These are phyloP conservation scores for Serendipita indica DNA, from an alignment of 768 basidiomycete genomes.

Conservation along the genomic window DNA sequence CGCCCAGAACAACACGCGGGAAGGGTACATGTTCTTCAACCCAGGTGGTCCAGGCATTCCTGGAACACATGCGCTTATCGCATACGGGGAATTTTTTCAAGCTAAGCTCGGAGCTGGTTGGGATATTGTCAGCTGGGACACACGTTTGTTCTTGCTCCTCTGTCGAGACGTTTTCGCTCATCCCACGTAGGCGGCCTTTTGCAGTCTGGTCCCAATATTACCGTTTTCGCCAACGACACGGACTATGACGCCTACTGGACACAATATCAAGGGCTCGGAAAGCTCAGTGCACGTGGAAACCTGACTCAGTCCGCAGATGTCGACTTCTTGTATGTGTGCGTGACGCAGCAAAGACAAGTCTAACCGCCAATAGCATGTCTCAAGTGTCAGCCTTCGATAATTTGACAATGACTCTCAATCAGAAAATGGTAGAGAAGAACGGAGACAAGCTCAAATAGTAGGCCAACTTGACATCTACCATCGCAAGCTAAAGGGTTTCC, in stretches of 20 bases:
- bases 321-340: background rate
- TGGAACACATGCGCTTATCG: background rate
- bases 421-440: background rate
- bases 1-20: background rate
- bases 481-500: background rate
- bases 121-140: constrained; percentile 5
- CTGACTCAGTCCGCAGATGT: background rate
- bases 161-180: background rate
- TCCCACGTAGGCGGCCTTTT: background rate
- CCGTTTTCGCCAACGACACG: background rate
- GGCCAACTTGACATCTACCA: background rate
- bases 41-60: constrained; percentile 4
- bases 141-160: background rate
- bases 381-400: constrained; percentile 2
- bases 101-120: background rate
- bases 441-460: constrained; percentile 6
- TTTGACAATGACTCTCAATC: background rate
- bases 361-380: background rate
- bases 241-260: background rate
- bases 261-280: background rate
- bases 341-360: background rate
- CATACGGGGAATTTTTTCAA: background rate
- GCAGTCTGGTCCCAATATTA: background rate
- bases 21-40: constrained; percentile 5
- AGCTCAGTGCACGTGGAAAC: background rate